Base-by-base conservation (phyloP, 768 basidiomycete species). In the Leccinum subgranulosum region DNA sequence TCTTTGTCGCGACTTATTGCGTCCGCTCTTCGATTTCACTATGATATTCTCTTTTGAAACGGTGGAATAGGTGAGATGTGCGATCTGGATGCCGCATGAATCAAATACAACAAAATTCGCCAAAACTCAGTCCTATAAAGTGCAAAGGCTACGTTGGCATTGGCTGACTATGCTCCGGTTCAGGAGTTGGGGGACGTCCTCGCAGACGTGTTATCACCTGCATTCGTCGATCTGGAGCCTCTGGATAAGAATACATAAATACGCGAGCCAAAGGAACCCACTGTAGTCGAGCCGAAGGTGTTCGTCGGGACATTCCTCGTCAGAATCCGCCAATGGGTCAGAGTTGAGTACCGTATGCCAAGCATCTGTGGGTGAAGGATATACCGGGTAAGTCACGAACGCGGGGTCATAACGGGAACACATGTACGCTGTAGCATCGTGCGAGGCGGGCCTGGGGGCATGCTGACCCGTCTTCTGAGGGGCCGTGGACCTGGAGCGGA, bases 291-390 rank as follows among this genome's bases (percentile, higher is more conserved):
- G 74, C 31, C 84, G 80, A 34, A 81, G 75, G 62, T 87, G 76
- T 63, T 87, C 86, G 64, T 90, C 87, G 14, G 76, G 79, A 49
- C 75, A 73, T 65, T 88, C 87, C 45, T 88, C 87, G 58, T 90
- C 90, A 28, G 90, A 91, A 70, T 90, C 88, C 51, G 78, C 72
- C 28, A 91, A 74, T n/a, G 90, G 85, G 66, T 92, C 90, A 36
- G 83, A 81, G 29, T 80, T 83, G 53, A 77, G 81, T 56, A 85
- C 77, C 15, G 81, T 77, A 64, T 88, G 83, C 86, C 86, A 91
- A 15, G 90, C 85, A 66, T 90, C 90, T 92, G 65, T 19, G 43
- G 31, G 14, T 4, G 23, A 53, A 7, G 43, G 64, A 61, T 45
- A 47, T 34, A 36, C 51, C 23, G 31, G 45, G 41, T 64, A 46